Conservation (phyloP, 2,329 filamentous ascomycete species). For the Hirsutella minnesotensis region DNA sequence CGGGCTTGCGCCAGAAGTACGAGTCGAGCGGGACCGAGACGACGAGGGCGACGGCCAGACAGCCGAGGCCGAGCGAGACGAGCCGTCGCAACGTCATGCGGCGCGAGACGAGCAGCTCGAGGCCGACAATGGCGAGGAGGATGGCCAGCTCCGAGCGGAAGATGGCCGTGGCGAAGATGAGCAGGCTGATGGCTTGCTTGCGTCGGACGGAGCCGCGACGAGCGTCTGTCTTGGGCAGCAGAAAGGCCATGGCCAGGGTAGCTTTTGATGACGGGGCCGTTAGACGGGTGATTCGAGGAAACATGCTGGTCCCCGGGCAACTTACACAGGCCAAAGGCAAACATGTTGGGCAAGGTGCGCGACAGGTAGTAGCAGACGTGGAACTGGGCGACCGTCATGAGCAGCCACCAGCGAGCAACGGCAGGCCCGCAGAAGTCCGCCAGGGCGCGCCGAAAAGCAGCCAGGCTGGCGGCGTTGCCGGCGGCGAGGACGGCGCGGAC, state of each 20-base stretch:
- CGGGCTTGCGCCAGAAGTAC: conserved; percentile 78
- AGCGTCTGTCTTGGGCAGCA: conserved; percentile 22
- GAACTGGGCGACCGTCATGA: conserved; percentile 76
- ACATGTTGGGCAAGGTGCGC: conserved; percentile 89
- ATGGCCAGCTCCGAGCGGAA: conserved; percentile 87
- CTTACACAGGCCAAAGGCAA: conserved; percentile 78
- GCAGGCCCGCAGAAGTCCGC: conserved; percentile 54
- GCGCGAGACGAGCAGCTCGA: conserved; percentile 48
- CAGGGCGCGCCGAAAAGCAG: conserved; percentile 53
- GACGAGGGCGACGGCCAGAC: conserved; percentile 53
- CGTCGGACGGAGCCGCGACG: conserved; percentile 29
- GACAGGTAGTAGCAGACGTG: conserved; percentile 90
- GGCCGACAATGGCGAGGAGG: conserved; percentile 56
- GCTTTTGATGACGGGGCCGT: no score
- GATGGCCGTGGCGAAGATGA: conserved; percentile 70
- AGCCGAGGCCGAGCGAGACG: conserved; percentile 52
- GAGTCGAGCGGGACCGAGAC: conserved; percentile 72
- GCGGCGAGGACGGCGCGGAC: conserved; percentile 69
- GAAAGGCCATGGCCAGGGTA: conserved; percentile 48
- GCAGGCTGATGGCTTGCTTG: conserved; percentile 55
- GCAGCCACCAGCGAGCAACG: conserved; percentile 65
- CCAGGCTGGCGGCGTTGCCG: conserved; percentile 58
- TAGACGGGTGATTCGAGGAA: no score
- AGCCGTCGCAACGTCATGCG: conserved; percentile 44
- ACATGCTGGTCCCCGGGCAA: no score